Percentiles rank a stretch among this genome's conserved stretches.
phyloP scores from a whole-genome alignment of 371 early-diverging fungal species.

The Smittium mucronatum region DNA sequence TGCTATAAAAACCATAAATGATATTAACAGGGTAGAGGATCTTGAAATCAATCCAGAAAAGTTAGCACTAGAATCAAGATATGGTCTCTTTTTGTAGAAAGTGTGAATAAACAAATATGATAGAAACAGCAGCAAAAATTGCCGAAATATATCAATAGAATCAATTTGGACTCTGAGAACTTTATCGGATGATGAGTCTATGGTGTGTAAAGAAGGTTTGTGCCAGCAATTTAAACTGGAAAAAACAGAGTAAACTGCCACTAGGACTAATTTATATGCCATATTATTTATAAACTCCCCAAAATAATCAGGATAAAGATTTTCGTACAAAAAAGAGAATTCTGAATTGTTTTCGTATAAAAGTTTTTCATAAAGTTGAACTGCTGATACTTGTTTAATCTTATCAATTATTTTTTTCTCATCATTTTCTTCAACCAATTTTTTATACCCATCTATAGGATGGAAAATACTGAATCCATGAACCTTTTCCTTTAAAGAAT shows the following conservation, averaged over 20 bases:
- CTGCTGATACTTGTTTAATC: constrained; percentile 19
- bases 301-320: constrained; percentile 34
- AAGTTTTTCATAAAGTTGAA: constrained; percentile 33
- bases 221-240: constrained; percentile 43
- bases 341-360: constrained; percentile 39
- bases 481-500: background rate
- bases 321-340: constrained; percentile 42
- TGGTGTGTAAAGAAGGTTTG: constrained; percentile 1
- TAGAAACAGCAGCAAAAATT: constrained; percentile 31
- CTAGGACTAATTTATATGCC: constrained; percentile 37
- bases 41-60: constrained; percentile 17
- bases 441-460: background rate
- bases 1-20: background rate
- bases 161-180: constrained; percentile 15
- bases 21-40: background rate
- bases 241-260: constrained; percentile 32
- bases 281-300: constrained; percentile 38
- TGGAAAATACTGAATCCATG: background rate
- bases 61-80: constrained; percentile 32
- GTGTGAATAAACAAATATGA: constrained; percentile 24
- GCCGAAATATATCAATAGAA: constrained; percentile 33
- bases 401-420: background rate
- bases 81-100: constrained; percentile 28
- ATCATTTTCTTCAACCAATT: background rate
- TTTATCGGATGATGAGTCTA: background rate